Base-by-base conservation (phyloP, 345 rosid species). In the Litchi chinensis region DNA sequence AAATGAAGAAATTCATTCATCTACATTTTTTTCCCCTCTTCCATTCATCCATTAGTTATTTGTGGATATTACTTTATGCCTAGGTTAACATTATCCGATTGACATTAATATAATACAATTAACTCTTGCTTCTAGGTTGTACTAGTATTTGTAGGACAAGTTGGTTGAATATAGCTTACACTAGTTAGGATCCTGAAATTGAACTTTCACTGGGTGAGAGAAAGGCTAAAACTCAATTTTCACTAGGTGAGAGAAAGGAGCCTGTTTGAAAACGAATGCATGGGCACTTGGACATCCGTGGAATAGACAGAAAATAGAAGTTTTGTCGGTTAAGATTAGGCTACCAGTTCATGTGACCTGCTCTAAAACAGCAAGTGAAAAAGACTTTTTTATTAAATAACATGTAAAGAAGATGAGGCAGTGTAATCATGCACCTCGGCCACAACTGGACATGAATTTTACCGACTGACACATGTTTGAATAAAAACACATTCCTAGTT, bases 321-420 rank as follows among this genome's bases (percentile, higher is more conserved):
- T 56, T 22, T n/a, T 64, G 76, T 46, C 83, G 69, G 43, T 9
- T 4, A 46, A 22, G 62, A 77, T 70, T 24, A 65, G 13, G 73
- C 63, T 2, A 65, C 0, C 62, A 28, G n/a, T 24, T 26, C 84
- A 60, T 50, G 63, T 69, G 68, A 9, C 24, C 15, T 50, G 70
- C 6, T 73, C 70, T 26, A 40, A 65, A 70, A 43, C 43, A 19
- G 37, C 6, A 1, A 3, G 26, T 48, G 54, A 22, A 65, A 21
- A 24, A 0, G 28, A 73, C 50, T 26, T 26, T 12, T 13, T 39
- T 26, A 12, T 41, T 0, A 32, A 32, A 2, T 32, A 32, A 32
- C 37, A 3, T 52, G 57, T 5, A 15, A 52, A 54, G 15, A 54
- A 11, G 56, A 16, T 6, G 8, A 64, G 2, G 43, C 15, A 65